Conservation (phyloP, 2,329 filamentous ascomycete genomes). For the Scortechinia acanthostroma region DNA sequence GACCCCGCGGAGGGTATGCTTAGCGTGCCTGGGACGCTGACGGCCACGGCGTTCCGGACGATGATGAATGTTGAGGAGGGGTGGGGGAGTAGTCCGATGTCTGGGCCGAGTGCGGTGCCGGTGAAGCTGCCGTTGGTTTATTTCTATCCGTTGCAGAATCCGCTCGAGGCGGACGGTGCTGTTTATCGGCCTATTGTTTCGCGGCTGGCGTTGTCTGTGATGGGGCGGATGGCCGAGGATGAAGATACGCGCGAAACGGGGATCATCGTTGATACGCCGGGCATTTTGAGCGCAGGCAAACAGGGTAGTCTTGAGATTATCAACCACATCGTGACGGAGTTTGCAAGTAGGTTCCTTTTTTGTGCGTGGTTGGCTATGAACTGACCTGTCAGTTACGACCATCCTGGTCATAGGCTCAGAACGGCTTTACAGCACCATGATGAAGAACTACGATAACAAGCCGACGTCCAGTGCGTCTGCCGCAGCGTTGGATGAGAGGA, state of each 20-base stretch:
- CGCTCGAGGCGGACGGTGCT: constrained; percentile 45
- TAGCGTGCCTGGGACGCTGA: constrained; percentile 54
- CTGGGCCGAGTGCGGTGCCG: constrained; percentile 60
- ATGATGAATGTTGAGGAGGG: constrained; percentile 66
- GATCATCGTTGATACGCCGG: constrained; percentile 65
- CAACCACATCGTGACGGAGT: constrained; percentile 66
- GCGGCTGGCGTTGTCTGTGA: constrained; percentile 59
- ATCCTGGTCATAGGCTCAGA: constrained; percentile 65
- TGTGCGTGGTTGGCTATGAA: background rate
- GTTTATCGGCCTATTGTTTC: constrained; percentile 59
- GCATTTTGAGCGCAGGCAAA: constrained; percentile 36
- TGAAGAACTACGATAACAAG: constrained; percentile 42
- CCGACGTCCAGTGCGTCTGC: constrained; percentile 16
- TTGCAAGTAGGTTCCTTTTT: constrained; percentile 40
- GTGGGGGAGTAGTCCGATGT: constrained; percentile 67
- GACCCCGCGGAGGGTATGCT: constrained; percentile 57
- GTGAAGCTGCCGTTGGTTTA: constrained; percentile 69
- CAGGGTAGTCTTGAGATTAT: constrained; percentile 63
- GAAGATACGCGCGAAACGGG: constrained; percentile 48
- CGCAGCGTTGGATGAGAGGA: constrained; percentile 26
- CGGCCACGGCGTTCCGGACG: constrained; percentile 56
- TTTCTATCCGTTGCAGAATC: constrained; percentile 58
- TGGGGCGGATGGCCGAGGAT: constrained; percentile 58
- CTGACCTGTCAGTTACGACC: constrained; percentile 38
- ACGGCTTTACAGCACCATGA: constrained; percentile 61